Percentiles rank a stretch among this genome's conserved stretches.
Conservation (phyloP, 2,329 filamentous ascomycete genomes). For the Plectosphaerella sp. region DNA sequence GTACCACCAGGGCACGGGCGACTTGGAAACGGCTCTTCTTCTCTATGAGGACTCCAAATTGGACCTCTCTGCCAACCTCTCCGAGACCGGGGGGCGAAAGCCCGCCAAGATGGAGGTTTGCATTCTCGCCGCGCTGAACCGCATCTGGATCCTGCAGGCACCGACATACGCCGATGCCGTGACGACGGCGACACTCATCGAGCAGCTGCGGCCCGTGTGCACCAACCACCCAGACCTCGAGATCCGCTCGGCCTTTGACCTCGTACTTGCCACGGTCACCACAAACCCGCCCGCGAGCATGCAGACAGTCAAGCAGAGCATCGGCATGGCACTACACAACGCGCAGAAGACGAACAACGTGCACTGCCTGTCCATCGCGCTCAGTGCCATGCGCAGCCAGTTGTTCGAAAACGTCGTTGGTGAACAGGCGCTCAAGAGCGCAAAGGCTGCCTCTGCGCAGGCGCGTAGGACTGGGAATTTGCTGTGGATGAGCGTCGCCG, state of each 20-base stretch:
- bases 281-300: conserved; percentile 62
- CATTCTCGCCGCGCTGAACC: conserved; percentile 64
- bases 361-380: conserved; percentile 75
- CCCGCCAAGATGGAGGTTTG: conserved; percentile 59
- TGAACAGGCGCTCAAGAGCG: conserved; percentile 73
- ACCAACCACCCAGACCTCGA: conserved; percentile 66
- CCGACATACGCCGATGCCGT: conserved; percentile 51
- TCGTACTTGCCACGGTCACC: conserved; percentile 65
- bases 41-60: conserved; percentile 63
- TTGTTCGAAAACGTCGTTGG: conserved; percentile 82
- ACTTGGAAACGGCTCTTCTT: conserved; percentile 62
- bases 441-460: conserved; percentile 63
- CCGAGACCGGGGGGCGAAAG: conserved; percentile 31
- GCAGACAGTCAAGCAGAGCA: conserved; percentile 72
- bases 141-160: conserved; percentile 68
- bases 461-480: conserved; percentile 66
- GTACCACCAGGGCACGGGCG: conserved; percentile 72
- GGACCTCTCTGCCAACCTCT: conserved; percentile 38
- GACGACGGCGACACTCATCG: conserved; percentile 56
- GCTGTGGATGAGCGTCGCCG: conserved; percentile 76
- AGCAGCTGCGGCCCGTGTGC: conserved; percentile 64
- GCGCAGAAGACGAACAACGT: conserved; percentile 68
- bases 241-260: conserved; percentile 71
- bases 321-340: conserved; percentile 67
- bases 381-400: conserved; percentile 78